A percentile compares a stretch with the other conserved stretches of the same genome.
Conservation (phyloP, 2,329 filamentous ascomycete species). For the Graphilbum fragrans region DNA sequence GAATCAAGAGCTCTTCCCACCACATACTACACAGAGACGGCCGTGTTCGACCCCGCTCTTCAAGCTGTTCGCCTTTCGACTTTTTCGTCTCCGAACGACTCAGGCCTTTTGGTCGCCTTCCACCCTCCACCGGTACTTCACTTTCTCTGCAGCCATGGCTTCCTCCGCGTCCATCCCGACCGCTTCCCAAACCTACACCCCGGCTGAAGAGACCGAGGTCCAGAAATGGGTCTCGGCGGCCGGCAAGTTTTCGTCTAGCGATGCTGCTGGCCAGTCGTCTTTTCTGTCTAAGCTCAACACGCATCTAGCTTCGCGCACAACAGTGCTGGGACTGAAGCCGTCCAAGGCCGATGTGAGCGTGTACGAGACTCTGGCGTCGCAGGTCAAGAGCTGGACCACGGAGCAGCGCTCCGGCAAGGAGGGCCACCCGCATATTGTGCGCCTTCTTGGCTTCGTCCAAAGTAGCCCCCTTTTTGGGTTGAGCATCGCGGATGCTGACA, state of each 20-base stretch:
- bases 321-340: conserved; percentile 78
- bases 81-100: conserved; percentile 10
- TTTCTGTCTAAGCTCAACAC: conserved; percentile 72
- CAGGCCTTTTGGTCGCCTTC: conserved; percentile 19
- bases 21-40: not conserved
- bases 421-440: conserved; percentile 82
- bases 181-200: conserved; percentile 56
- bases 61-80: conserved; percentile 34
- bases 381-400: conserved; percentile 66
- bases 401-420: conserved; percentile 85
- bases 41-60: too few species aligned
- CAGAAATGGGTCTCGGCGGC: conserved; percentile 79
- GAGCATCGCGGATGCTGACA: conserved; percentile 57
- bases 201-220: conserved; percentile 75
- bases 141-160: not conserved
- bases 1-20: too few species aligned
- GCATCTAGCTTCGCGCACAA: conserved; percentile 80
- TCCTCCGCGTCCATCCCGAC: conserved; percentile 46
- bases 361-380: conserved; percentile 65
- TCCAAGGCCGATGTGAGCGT: conserved; percentile 77
- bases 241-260: conserved; percentile 51
- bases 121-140: conserved; percentile 13
- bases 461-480: conserved; percentile 68
- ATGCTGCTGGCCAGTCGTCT: conserved; percentile 45
- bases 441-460: conserved; percentile 89